Evolutionary conservation across 2,329 filamentous ascomycete genomes (phyloP), one percentile per base, ranked within the genome.

Genomic region (Ceratocystis diversiconidia): DNA sequence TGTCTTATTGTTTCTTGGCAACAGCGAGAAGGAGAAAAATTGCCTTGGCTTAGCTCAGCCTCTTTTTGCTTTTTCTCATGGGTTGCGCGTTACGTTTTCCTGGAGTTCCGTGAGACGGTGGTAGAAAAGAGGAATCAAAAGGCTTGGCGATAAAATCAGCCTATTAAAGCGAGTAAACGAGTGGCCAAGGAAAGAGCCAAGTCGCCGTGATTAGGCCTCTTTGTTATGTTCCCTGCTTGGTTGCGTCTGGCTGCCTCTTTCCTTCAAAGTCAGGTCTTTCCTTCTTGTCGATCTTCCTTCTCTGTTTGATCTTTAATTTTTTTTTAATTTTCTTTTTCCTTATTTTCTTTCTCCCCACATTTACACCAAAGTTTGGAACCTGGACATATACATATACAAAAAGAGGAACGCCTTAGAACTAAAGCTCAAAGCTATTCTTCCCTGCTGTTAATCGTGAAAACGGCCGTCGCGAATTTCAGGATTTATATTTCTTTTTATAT

Each of bases 361-460:
- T 30, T 41, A 41, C 36, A 41, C 36, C 52, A 57, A 28, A n/a
- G 22, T 57, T 28, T 41, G 36, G 36, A 41, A 41, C 36, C 12
- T 41, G 36, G 10, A 41, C 36, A 41, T 41, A 41, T 57, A 25
- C 22, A 57, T 3, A 57, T 17, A 57, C 6, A 57, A 32, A 32
- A 57, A 19, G 52, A 41, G 36, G 36, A 41, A 12, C 36, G 36
- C 36, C 36, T 41, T 41, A 41, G 36, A 41, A 41, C 36, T 15
- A 41, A 57, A 57, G 52, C 52, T 57, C 52, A 28, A 57, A 28
- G 52, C 52, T 57, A 57, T n/a, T 57, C 30, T 32, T 57, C 22
- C 19, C 46, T 48, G 5, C 46, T 48, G 17, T 48, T 48, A 41
- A 41, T 48, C 17, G 46, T 48, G 50, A 25, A 25, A 25, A 55